Percentiles rank a stretch among this genome's conserved stretches.
phyloP scores from a whole-genome alignment of 228 moss, liverwort and hornwort species.

The Sphagnum fallax region DNA sequence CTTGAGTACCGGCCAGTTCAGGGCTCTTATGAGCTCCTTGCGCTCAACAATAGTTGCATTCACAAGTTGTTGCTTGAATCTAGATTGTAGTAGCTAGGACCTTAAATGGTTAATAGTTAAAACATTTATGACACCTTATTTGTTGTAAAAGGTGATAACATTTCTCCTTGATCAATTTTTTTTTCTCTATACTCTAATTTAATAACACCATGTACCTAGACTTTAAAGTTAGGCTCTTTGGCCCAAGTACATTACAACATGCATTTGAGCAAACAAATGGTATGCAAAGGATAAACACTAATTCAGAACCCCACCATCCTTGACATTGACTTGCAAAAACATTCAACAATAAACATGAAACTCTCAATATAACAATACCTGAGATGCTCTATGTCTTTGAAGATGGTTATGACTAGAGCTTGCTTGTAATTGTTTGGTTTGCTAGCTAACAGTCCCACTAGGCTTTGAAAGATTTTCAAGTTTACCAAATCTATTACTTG shows the following conservation, averaged over 20 bases:
- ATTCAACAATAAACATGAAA: too few relatives aligned
- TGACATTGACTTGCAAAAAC: too few relatives aligned
- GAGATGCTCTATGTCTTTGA: constrained; percentile 7
- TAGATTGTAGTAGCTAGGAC: constrained; percentile 44
- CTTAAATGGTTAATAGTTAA: constrained; percentile 10
- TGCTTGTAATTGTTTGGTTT: too few relatives aligned
- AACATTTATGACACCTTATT: constrained; percentile 6
- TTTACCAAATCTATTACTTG: constrained; percentile 1
- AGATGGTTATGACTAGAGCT: neutral
- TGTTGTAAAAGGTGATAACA: neutral
- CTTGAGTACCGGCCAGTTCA: constrained; percentile 71
- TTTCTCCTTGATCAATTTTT: neutral
- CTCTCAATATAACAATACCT: constrained; percentile 1
- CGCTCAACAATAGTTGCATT: constrained; percentile 39
- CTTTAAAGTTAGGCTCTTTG: too few relatives aligned
- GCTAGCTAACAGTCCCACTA: neutral
- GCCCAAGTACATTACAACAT: too few relatives aligned
- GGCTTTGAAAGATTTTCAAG: neutral
- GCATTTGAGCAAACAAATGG: too few relatives aligned
- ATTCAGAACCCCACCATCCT: too few relatives aligned
- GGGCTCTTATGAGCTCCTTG: constrained; percentile 45
- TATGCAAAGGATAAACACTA: too few relatives aligned
- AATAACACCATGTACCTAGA: constrained; percentile 1
- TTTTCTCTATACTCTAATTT: constrained; percentile 3
- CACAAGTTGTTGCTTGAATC: constrained; percentile 56